Base-by-base conservation (phyloP, 257 asterid species). In the Solanum sejunctum region DNA sequence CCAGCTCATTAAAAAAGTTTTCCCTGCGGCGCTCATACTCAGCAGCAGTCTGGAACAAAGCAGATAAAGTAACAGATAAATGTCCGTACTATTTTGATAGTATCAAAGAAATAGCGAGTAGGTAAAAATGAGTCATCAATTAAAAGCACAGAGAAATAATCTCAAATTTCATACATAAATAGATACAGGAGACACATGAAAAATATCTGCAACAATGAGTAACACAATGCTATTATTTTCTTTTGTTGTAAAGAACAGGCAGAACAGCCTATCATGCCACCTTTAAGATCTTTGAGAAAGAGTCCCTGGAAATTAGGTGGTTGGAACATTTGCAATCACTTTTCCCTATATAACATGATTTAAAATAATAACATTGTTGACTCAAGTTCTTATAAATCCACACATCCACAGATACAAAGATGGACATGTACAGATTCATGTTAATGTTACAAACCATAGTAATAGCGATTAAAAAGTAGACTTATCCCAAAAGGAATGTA, bases 1-100 rank as follows among this genome's bases (percentile, higher is more conserved):
- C 98, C 87, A 95, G 87, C 92, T 95, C 98, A 4, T 95, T 93
- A 92, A 95, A 95, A 70, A 95, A 95, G 91, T 93, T 95, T 75
- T 95, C 98, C 90, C 91, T 89, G 79, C 98, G 94, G 7, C 93
- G 90, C 86, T 90, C 91, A 84, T 95, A 94, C 83, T 95, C 98
- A 81, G 98, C 98, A 49, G 97, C 98, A 66, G 98, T 94, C 98
- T 95, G 90, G 12, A 84, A 71, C 23, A 78, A 83, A 63, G 84
- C 18, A 82, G 45, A 83, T 23, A 10, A 81, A 85, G 71, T 72
- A n/a, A 80, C 10, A 51, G 77, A 26, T 39, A 83, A 81, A 73
- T 58, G 41, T 12, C 20, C 3, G 1, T 52, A 52, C 82, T 52
- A 78, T 51, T 51, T 52, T 78, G 10, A 78, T 47, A 52, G 26